Evolutionary conservation across 345 rosid genomes (phyloP), one percentile per base, ranked within the genome.

Genomic region (Cardamine occulta): DNA sequence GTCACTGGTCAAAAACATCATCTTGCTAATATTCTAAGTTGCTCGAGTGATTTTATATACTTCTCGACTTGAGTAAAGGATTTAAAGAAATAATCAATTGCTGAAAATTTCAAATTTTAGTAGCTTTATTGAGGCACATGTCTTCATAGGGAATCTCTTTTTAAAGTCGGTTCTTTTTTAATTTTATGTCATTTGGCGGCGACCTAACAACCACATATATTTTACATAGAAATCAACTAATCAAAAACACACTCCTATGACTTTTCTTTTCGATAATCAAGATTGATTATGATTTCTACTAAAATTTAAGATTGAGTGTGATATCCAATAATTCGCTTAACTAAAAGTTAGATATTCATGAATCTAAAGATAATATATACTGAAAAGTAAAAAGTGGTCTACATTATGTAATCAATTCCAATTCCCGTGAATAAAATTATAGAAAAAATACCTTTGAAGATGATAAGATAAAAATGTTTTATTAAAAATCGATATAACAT

Each of bases 121-220:
- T 59, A 29, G n/a, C 68, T 68, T 76, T 71, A 5, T 35, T 45
- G 42, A 37, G 24, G 72, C 67, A 77, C 66, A 77, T 70, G 71
- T 56, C 35, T 64, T 70, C 72, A 57, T 56, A 35, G 52, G 63
- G 76, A 62, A 70, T 70, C 60, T 70, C 76, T 63, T 77, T 77
- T 70, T 18, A 68, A 54, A 56, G 62, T 63, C 80, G 72, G 44
- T 70, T 59, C 35, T 47, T 56, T 55, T 56, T n/a, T 35, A 10
- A 59, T 64, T 64, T 64, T 59, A 56, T 70, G 66, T 45, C 54
- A 71, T 64, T 56, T 77, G 76, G 76, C 72, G 68, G 76, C 73
- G 35, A 65, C 54, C 56, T 64, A 64, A 71, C 67, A 70, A 64
- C 66, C 62, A 56, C 60, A 63, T 63, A 69, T 63, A 26, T 45